Evolutionary conservation across 805 yeast genomes (phyloP).

Genomic region (Isabelozyma heimii): DNA sequence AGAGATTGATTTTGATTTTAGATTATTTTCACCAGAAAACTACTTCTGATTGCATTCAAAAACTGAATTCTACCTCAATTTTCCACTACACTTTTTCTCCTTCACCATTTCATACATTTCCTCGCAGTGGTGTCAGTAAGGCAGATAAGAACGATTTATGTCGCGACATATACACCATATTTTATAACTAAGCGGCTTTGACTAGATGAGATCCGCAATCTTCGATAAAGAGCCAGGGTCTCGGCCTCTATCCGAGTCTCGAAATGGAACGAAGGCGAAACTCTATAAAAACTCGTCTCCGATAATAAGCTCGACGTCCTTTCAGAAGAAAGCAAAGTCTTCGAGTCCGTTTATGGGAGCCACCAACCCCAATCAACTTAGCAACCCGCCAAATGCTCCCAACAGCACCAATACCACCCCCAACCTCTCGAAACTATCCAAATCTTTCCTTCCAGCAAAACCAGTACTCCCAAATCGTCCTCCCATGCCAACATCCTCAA

Average conservation of each 20-base stretch:
- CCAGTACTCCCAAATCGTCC: background rate
- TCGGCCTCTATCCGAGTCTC: background rate
- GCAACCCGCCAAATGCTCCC: background rate
- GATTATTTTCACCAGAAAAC: too few species aligned
- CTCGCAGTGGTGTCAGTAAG: too few species aligned
- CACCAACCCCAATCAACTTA: background rate
- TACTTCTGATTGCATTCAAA: too few species aligned
- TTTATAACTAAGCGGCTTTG: too few species aligned
- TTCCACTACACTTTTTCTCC: too few species aligned
- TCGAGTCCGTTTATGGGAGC: conserved; percentile 15
- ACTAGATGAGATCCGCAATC: conserved; percentile 28
- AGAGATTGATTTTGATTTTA: too few species aligned
- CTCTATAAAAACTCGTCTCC: background rate
- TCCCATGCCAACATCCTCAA: background rate
- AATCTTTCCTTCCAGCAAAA: background rate
- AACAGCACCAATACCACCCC: background rate
- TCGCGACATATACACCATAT: too few species aligned
- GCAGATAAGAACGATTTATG: too few species aligned
- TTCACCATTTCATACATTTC: too few species aligned
- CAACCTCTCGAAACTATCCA: background rate
- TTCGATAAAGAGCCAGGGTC: conserved; percentile 17
- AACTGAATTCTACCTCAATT: too few species aligned
- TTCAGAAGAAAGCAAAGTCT: conserved; percentile 9
- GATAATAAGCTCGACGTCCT: background rate
- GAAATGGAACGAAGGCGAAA: background rate